Conservation (phyloP, 2,329 filamentous ascomycete species). For the Fusarium succisae region DNA sequence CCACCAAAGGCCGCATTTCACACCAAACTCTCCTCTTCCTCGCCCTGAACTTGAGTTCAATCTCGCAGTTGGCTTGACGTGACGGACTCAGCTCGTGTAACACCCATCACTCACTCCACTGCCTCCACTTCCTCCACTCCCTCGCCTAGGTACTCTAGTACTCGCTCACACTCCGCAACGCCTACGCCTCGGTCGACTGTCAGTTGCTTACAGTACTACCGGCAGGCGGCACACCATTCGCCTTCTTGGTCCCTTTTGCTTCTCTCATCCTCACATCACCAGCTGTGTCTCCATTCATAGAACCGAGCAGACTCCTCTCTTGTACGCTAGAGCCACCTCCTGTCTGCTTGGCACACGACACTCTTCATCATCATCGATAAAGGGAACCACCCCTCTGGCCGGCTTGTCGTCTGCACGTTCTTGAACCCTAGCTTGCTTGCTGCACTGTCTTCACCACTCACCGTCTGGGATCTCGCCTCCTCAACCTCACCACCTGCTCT, state of each 20-base stretch:
- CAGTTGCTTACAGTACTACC: conserved; percentile 8
- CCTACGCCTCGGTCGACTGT: conserved; percentile 29
- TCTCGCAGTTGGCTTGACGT: conserved; percentile 10
- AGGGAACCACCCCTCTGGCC: conserved; percentile 36
- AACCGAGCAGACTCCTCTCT: conserved; percentile 23
- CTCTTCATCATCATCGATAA: conserved; percentile 44
- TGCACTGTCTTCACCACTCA: conserved; percentile 34
- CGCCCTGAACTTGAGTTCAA: conserved; percentile 1
- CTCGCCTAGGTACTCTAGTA: not conserved
- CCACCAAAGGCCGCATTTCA: conserved; percentile 22
- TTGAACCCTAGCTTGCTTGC: conserved; percentile 29
- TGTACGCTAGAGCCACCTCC: conserved; percentile 36
- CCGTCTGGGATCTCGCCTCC: conserved; percentile 30
- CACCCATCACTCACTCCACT: conserved; percentile 21
- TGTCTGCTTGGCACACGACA: conserved; percentile 38
- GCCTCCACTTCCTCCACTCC: conserved; percentile 32
- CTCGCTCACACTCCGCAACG: conserved; percentile 16
- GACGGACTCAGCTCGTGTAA: conserved; percentile 37
- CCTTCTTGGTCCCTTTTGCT: conserved; percentile 18
- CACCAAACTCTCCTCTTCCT: conserved; percentile 28
- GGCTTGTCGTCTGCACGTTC: conserved; percentile 35
- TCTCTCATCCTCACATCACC: conserved; percentile 27
- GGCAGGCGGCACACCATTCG: conserved; percentile 12
- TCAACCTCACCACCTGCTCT: conserved; percentile 29
- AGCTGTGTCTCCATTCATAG: conserved; percentile 19